phyloP scores from a whole-genome alignment of 805 yeast genomes.

The Cyberlindnera japonica region DNA sequence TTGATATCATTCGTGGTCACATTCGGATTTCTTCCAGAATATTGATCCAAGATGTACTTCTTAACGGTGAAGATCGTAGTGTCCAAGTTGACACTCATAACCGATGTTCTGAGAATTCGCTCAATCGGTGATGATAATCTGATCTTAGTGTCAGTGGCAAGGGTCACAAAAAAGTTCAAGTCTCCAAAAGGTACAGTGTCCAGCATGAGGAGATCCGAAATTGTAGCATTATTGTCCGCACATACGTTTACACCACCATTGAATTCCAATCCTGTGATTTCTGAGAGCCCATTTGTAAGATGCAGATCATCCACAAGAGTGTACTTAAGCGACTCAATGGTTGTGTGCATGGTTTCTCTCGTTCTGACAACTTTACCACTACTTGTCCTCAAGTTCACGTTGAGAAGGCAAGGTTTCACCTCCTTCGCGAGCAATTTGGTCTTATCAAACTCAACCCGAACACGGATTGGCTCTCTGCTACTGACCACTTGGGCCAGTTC shows the following conservation, averaged over 20 bases:
- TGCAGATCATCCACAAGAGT: conserved; percentile 18
- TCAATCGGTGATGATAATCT: conserved; percentile 26
- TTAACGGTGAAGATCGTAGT: conserved; percentile 23
- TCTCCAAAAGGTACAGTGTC: conserved; percentile 33
- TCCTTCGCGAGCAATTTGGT: conserved; percentile 5
- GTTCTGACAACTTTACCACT: conserved; percentile 18
- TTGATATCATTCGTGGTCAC: conserved; percentile 23
- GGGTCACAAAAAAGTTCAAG: conserved; percentile 27
- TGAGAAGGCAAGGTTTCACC: conserved; percentile 15
- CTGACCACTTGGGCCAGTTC: conserved; percentile 6
- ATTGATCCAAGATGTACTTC: conserved; percentile 26
- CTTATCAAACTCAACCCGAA: conserved; percentile 23
- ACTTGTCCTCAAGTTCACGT: conserved; percentile 19
- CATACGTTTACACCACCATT: conserved; percentile 18
- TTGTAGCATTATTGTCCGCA: conserved; percentile 19
- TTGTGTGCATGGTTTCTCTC: conserved; percentile 14
- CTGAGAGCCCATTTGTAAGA: conserved; percentile 12
- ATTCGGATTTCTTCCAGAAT: conserved; percentile 14
- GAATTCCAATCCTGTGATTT: conserved; percentile 15
- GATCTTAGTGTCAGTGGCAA: conserved; percentile 24
- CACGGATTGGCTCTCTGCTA: conserved; percentile 9
- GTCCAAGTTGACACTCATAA: conserved; percentile 15
- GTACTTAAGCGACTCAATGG: conserved; percentile 16
- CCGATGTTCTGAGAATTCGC: conserved; percentile 11
- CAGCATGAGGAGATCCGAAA: conserved; percentile 30